phyloP scores from a whole-genome alignment of 2,329 filamentous ascomycete genomes.

The Aspergillus fumigatiaffinis region DNA sequence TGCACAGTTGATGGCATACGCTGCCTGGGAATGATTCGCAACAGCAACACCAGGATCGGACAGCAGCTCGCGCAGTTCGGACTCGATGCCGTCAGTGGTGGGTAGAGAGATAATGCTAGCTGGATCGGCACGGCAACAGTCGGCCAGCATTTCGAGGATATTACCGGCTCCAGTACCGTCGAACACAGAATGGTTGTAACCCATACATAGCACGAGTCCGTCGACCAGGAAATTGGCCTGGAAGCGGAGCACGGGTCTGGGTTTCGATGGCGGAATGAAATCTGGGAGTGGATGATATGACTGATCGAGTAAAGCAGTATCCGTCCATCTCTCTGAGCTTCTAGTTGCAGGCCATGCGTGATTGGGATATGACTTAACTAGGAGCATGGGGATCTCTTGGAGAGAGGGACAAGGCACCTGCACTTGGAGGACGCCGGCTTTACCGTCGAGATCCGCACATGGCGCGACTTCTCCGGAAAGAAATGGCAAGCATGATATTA shows the following conservation, averaged over 20 bases:
- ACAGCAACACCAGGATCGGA: not conserved
- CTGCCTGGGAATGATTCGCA: not conserved
- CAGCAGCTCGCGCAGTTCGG: not conserved
- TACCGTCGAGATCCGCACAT: no score
- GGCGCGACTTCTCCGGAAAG: not conserved
- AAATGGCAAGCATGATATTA: not conserved
- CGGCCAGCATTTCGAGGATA: not conserved
- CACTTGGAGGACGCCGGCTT: not conserved
- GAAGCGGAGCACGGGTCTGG: not conserved
- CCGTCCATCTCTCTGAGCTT: no score
- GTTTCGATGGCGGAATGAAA: not conserved
- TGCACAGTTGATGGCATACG: not conserved
- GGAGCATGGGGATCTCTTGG: not conserved
- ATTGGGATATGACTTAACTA: not conserved
- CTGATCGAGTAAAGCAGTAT: not conserved
- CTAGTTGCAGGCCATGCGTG: not conserved
- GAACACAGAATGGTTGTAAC: not conserved
- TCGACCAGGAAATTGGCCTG: not conserved
- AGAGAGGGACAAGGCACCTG: not conserved
- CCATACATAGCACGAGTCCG: not conserved
- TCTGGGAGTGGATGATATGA: not conserved
- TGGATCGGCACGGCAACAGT: not conserved
- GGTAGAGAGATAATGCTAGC: not conserved
- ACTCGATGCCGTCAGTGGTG: not conserved
- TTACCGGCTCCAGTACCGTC: conserved; percentile 2